Percentiles rank a stretch among this genome's conserved stretches.
Conservation (phyloP, 1,284 basidiomycete genomes). For the Trametes polyzona region DNA sequence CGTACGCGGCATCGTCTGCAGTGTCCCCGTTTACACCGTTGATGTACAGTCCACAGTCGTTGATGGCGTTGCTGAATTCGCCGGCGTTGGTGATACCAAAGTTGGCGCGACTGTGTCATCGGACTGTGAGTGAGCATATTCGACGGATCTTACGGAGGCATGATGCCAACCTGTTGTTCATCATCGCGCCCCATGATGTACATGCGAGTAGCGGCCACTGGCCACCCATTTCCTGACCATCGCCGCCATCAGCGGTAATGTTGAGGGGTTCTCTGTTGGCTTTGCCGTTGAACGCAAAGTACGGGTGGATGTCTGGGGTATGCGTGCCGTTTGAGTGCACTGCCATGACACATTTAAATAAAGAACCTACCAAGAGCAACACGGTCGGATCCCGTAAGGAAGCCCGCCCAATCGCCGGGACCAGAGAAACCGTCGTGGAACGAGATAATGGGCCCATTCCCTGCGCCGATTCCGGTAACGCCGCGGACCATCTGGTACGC, state of each 20-base stretch:
- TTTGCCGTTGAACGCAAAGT: constrained; percentile 45
- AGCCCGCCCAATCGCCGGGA: constrained; percentile 47
- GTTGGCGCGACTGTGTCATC: constrained; percentile 30
- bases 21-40: constrained; percentile 43
- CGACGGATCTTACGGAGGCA: constrained; percentile 25
- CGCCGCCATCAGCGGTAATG: constrained; percentile 35
- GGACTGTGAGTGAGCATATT: neutral
- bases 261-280: constrained; percentile 41
- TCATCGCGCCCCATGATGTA: constrained; percentile 50
- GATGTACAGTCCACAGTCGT: constrained; percentile 53
- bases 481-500: constrained; percentile 58
- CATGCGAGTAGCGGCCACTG: constrained; percentile 44
- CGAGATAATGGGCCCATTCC: constrained; percentile 58
- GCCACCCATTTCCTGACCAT: constrained; percentile 35
- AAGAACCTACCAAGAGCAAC: constrained; percentile 51
- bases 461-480: constrained; percentile 58
- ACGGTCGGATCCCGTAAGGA: constrained; percentile 59
- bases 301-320: constrained; percentile 51
- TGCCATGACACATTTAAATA: neutral
- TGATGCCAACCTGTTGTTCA: constrained; percentile 47
- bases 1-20: constrained; percentile 37
- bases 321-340: constrained; percentile 46
- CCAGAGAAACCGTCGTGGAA: constrained; percentile 53
- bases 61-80: constrained; percentile 51
- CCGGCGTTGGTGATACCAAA: constrained; percentile 57